phyloP scores from a whole-genome alignment of 2,329 filamentous ascomycete species.

The Eutypella sp. region DNA sequence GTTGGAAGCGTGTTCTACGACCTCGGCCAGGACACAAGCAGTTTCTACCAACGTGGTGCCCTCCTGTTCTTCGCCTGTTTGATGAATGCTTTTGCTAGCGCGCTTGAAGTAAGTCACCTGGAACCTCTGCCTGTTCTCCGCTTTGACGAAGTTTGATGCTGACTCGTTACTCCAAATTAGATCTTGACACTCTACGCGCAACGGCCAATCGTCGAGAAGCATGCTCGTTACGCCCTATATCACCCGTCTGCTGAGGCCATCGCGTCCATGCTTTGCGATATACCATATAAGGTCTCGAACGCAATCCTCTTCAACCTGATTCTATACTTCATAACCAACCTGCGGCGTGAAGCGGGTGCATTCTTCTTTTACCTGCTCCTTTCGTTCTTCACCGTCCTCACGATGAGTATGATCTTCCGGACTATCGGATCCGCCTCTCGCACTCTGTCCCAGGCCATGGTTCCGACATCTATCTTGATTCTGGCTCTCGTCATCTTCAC shows the following conservation, averaged over 20 bases:
- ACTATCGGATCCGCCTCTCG: slow-evolving; percentile 73
- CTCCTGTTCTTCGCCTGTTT: slow-evolving; percentile 84
- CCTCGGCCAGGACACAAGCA: slow-evolving; percentile 56
- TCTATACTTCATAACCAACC: slow-evolving; percentile 82
- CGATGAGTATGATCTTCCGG: slow-evolving; percentile 84
- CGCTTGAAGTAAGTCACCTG: slow-evolving; percentile 56
- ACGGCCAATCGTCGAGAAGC: slow-evolving; percentile 89
- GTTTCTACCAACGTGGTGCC: slow-evolving; percentile 75
- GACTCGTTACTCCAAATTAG: slow-evolving; percentile 26
- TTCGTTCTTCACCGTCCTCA: slow-evolving; percentile 65
- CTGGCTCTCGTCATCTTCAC: slow-evolving; percentile 65
- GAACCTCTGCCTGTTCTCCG: slow-evolving; percentile 13
- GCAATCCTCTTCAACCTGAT: slow-evolving; percentile 71
- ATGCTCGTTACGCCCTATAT: slow-evolving; percentile 79
- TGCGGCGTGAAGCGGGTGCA: slow-evolving; percentile 65
- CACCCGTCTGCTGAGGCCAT: slow-evolving; percentile 87
- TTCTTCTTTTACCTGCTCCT: slow-evolving; percentile 87
- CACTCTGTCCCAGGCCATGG: slow-evolving; percentile 61
- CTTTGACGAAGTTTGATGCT: slow-evolving; percentile 6
- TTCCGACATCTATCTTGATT: slow-evolving; percentile 56
- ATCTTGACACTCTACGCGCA: slow-evolving; percentile 84
- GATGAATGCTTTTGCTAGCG: slow-evolving; percentile 78
- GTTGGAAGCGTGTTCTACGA: slow-evolving; percentile 80
- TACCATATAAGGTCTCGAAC: slow-evolving; percentile 79
- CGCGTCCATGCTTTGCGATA: slow-evolving; percentile 77